A percentile compares a stretch with the other conserved stretches of the same genome.
phyloP scores from a whole-genome alignment of 257 asterid genomes.

The Nicotiana benthamiana region DNA sequence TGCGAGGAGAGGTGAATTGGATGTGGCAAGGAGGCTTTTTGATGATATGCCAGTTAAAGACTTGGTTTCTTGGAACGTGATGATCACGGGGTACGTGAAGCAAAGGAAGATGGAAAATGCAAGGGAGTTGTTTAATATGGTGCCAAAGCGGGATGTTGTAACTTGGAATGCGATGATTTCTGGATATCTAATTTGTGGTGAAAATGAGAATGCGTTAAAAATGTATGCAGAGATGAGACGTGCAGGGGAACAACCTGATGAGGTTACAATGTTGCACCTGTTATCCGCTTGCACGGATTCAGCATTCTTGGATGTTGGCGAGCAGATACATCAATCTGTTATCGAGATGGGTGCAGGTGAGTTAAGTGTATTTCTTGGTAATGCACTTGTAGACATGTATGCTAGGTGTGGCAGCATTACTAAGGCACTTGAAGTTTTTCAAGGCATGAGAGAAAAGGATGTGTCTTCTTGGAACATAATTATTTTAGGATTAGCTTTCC shows the following conservation, averaged over 20 bases:
- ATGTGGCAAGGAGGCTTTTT: slow-evolving; percentile 38
- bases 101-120: slow-evolving; percentile 57
- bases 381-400: slow-evolving; percentile 72
- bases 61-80: slow-evolving; percentile 71
- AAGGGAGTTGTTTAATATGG: slow-evolving; percentile 39
- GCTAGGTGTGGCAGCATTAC: slow-evolving; percentile 56
- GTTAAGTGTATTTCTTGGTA: slow-evolving; percentile 35
- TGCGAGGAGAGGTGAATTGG: slow-evolving; percentile 56
- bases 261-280: slow-evolving; percentile 62
- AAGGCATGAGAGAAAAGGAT: slow-evolving; percentile 49
- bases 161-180: slow-evolving; percentile 73
- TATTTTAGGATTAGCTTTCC: slow-evolving; percentile 49
- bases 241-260: slow-evolving; percentile 46
- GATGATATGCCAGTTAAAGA: slow-evolving; percentile 63
- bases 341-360: slow-evolving; percentile 34
- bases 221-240: slow-evolving; percentile 52
- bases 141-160: slow-evolving; percentile 54
- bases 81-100: slow-evolving; percentile 67
- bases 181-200: slow-evolving; percentile 44
- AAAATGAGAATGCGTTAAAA: slow-evolving; percentile 38
- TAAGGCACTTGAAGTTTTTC: slow-evolving; percentile 49
- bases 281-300: slow-evolving; percentile 61
- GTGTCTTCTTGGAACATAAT: slow-evolving; percentile 54
- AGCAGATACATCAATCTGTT: slow-evolving; percentile 45
- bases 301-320: slow-evolving; percentile 56